Evolutionary conservation across 768 basidiomycete genomes (phyloP).

Genomic region (Xerocomellus chrysenteron): DNA sequence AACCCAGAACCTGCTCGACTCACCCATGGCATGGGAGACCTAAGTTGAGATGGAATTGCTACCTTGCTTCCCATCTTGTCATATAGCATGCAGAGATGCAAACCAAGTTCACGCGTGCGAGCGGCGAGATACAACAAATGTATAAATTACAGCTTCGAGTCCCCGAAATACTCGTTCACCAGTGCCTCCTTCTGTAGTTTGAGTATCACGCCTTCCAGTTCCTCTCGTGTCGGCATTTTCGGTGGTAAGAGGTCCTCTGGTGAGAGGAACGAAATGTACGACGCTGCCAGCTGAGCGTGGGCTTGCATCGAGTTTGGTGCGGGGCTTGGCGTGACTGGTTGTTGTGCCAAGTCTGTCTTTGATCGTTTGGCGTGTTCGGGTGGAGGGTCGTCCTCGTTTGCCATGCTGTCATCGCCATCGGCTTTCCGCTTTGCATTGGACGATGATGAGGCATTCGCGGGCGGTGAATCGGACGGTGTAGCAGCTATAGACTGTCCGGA

Average conservation of each 20-base stretch:
- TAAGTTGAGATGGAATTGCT: slow-evolving; percentile 5
- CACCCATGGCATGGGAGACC: slow-evolving; percentile 14
- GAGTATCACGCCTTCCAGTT: slow-evolving; percentile 78
- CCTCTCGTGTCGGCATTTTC: slow-evolving; percentile 67
- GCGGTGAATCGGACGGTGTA: slow-evolving; percentile 21
- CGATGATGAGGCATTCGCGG: slow-evolving; percentile 16
- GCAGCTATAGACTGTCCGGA: slow-evolving; percentile 4
- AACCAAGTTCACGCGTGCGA: not conserved
- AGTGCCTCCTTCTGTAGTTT: slow-evolving; percentile 77
- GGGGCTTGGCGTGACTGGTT: not conserved
- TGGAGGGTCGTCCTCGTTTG: slow-evolving; percentile 29
- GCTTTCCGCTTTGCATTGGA: slow-evolving; percentile 55
- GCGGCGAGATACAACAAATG: slow-evolving; percentile 9
- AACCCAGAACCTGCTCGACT: slow-evolving; percentile 13
- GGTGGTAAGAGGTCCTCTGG: slow-evolving; percentile 73
- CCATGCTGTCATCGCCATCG: slow-evolving; percentile 39
- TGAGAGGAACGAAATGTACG: slow-evolving; percentile 73
- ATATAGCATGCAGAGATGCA: not conserved
- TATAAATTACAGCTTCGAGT: slow-evolving; percentile 23
- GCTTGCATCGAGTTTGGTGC: slow-evolving; percentile 21
- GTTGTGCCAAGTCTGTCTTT: slow-evolving; percentile 18
- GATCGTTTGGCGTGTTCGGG: slow-evolving; percentile 32
- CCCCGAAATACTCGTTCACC: slow-evolving; percentile 76
- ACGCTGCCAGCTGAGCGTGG: slow-evolving; percentile 57
- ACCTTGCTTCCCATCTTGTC: not conserved